Base-by-base conservation (phyloP, 2,329 filamentous ascomycete species). In the Endothia cerciana region DNA sequence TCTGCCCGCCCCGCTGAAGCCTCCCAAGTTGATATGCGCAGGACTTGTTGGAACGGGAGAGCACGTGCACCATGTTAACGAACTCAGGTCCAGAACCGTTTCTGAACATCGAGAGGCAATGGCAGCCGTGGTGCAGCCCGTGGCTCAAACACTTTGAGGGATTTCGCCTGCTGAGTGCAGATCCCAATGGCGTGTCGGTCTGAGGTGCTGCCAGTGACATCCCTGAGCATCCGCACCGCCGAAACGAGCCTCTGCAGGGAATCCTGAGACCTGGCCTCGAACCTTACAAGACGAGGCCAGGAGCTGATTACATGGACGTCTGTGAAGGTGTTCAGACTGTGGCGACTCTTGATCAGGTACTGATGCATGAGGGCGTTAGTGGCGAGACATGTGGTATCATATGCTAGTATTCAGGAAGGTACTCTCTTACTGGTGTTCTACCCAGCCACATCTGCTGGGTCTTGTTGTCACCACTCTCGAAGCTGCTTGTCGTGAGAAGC, bases 381-480 rank as follows among this genome's bases (percentile, higher is more conserved):
- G 2, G 8, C 45, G 56, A 28, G 8, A 22, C 4, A 41, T 36
- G 33, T 40, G 25, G 28, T 33, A 10, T n/a, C n/a, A 11, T 58
- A 4, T n/a, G n/a, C n/a, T 6, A 45, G 40, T 30, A 30, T n/a
- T n/a, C n/a, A n/a, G n/a, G n/a, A n/a, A n/a, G n/a, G n/a, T n/a
- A n/a, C n/a, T n/a, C n/a, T n/a, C 60, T 38, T 55, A 62, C 60
- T 3, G 63, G 63, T 40, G 61, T 62, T 19, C 66, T 65, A 6
- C 66, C 66, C 13, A 68, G 49, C 63, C 63, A 68, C 28, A 68
- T 43, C 47, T 68, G 66, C 19, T 8, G 33, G 7, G 40, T 62
- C 28, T 68, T 68, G n/a, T 7, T 58, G 22, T 51, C 47, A 30
- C 25, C 13, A 17, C 4, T 15, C 25, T 17, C 13, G 22, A 30